Conservation (phyloP, 2,329 filamentous ascomycete genomes). For the Leptographium procerum region DNA sequence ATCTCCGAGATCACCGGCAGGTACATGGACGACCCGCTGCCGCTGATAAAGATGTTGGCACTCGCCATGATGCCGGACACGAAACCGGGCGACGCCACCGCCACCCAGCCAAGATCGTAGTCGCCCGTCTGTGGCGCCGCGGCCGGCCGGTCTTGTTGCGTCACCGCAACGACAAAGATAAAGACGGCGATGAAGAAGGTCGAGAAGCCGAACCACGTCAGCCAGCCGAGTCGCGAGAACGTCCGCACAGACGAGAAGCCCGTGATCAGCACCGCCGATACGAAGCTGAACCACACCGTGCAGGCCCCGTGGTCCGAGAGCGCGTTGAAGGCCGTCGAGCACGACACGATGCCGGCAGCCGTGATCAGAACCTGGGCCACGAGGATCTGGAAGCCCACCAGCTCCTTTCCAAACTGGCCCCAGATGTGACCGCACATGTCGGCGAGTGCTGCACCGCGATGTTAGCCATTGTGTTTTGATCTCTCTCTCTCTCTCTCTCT, state of each 20-base stretch:
- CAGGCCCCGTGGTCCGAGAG: slow-evolving; percentile 24
- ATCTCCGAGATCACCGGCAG: slow-evolving; percentile 56
- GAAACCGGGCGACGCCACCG: slow-evolving; percentile 40
- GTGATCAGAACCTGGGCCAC: slow-evolving; percentile 36
- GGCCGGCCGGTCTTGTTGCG: slow-evolving; percentile 25
- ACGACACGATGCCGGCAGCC: slow-evolving; percentile 43
- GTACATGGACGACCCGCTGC: slow-evolving; percentile 6
- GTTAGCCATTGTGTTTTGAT: no score
- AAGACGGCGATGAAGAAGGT: slow-evolving; percentile 48
- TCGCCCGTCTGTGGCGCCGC: slow-evolving; percentile 23
- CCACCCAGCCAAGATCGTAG: slow-evolving; percentile 33
- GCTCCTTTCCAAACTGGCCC: slow-evolving; percentile 39
- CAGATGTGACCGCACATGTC: slow-evolving; percentile 45
- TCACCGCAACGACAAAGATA: slow-evolving; percentile 35
- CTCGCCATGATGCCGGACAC: slow-evolving; percentile 45
- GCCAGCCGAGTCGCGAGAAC: slow-evolving; percentile 38
- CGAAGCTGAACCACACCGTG: slow-evolving; percentile 38
- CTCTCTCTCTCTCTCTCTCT: background rate
- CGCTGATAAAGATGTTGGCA: slow-evolving; percentile 45
- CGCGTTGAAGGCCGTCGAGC: slow-evolving; percentile 52
- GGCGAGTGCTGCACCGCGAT: slow-evolving; percentile 20
- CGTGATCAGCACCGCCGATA: slow-evolving; percentile 34
- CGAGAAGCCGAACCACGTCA: slow-evolving; percentile 35
- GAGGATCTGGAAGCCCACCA: slow-evolving; percentile 41
- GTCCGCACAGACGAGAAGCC: slow-evolving; percentile 36